Evolutionary conservation across 2,329 filamentous ascomycete species (phyloP), one percentile per base, ranked within the genome.

Genomic region (Cladophialophora exuberans): DNA sequence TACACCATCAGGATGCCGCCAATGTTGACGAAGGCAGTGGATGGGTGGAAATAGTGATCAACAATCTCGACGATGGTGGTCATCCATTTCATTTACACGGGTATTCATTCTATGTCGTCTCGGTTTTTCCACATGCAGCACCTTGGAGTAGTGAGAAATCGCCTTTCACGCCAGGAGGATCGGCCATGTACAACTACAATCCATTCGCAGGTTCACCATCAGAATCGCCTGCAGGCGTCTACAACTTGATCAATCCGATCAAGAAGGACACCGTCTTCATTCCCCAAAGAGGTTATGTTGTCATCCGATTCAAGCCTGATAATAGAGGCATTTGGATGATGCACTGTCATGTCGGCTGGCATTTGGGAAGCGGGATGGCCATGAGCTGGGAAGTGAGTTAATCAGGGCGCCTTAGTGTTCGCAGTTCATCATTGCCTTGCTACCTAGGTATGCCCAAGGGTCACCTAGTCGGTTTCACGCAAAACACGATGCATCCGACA

Each of bases 31-130:
- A 18, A 33, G 33, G 42, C 13, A 22, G 17, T 15, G 48, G 42
- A 10, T 80, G 78, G 76, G 66, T 73, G 11, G 70, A 73, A 17
- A 59, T 73, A 15, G 63, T 73, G 4, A 67, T 73, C 56, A 72
- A 73, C 59, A 72, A 73, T 51, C 59, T 65, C 42, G 68, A 73
- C 49, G 56, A 59, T 48, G 69, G 70, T 42, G 62, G 72, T 28
- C 77, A 79, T 60, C 76, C 76, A 0, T 76, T 79, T 64, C 78
- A 81, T 66, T 67, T 81, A 10, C 79, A 81, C 66, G 79, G 79
- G 3, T 77, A 81, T 63, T 73, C 79, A 52, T 80, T 80, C 66
- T 77, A 72, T 61, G 65, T 80, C 10, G 61, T 80, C 6, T 66
- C 70, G 1, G 30, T 52, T n/a, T 52, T 52, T 25, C 43, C 43